Base-by-base conservation (phyloP, 441 rosid genomes). In the Adansonia gregorii region DNA sequence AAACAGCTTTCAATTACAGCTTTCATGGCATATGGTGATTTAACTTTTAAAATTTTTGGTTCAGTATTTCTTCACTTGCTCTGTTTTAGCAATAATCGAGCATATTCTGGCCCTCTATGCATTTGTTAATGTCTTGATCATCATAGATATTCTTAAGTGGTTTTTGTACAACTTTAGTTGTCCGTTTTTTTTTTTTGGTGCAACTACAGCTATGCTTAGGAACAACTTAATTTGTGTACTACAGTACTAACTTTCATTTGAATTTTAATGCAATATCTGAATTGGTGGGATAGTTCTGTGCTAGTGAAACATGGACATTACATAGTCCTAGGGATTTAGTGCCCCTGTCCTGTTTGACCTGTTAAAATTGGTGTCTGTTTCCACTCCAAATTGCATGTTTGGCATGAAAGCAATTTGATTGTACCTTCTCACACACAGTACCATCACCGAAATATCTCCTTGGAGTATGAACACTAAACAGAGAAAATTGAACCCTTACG, bases 351-450 rank as follows among this genome's bases (percentile, higher is more conserved):
- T 5, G 41, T 22, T 68, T 48, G 58, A 68, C 20, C 58, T 49
- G 73, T 20, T 20, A 22, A 22, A 66, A 69, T 49, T 69, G 27
- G 74, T 71, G n/a, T 71, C 58, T 71, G 22, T 46, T 51, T 70
- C 61, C 3, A 15, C 45, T 31, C 74, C n/a, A 71, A 27, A 54
- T 51, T 49, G 74, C 59, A 68, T 49, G 59, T 69, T 51, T 22
- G 14, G 6, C 15, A 27, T 49, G 59, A 49, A 69, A 49, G 45
- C 59, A 69, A 69, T 20, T 69, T 3, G 1, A 6, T 55, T 17
- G 24, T 17, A n/a, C 9, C 60, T n/a, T 6, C 60, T 55, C 39
- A 35, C 59, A 49, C 43, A 48, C 14, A 3, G 60, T 15, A n/a
- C 7, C 9, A 14, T 14, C 8, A 27, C 14, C 14, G 43, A 20